A percentile compares a stretch with the other conserved stretches of the same genome.
Evolutionary conservation across 1,284 basidiomycete genomes (phyloP).

Genomic region (Ustilago sp.): DNA sequence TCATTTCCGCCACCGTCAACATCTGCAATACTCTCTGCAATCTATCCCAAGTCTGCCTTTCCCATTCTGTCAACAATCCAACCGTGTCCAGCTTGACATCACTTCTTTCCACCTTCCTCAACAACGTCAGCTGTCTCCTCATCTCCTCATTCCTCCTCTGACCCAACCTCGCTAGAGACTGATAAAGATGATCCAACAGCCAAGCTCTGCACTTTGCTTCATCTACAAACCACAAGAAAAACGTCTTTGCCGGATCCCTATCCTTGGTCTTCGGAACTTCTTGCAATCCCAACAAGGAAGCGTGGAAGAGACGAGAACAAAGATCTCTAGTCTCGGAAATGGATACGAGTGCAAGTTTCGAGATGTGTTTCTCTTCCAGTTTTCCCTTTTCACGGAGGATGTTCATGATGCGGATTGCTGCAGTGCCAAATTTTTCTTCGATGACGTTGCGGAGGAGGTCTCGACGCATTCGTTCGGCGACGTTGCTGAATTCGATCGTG

Average conservation of each 20-base stretch:
- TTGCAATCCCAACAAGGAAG: conserved; percentile 63
- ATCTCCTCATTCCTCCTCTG: conserved; percentile 61
- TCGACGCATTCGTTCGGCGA: conserved; percentile 79
- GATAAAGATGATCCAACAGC: conserved; percentile 66
- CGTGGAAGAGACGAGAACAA: conserved; percentile 76
- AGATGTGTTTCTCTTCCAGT: conserved; percentile 94
- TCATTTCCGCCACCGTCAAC: conserved; percentile 54
- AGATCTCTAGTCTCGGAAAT: conserved; percentile 86
- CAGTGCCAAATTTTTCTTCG: conserved; percentile 84
- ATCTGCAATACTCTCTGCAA: conserved; percentile 45
- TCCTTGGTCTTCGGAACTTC: conserved; percentile 68
- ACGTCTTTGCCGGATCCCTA: conserved; percentile 63
- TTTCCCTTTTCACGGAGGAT: conserved; percentile 89
- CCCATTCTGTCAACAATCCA: conserved; percentile 56
- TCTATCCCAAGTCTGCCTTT: conserved; percentile 47
- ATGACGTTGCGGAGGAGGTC: conserved; percentile 83
- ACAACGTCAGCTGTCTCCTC: conserved; percentile 45
- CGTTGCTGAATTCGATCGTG: conserved; percentile 83
- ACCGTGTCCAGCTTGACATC: conserved; percentile 62
- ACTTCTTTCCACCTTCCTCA: conserved; percentile 62
- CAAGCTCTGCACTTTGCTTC: conserved; percentile 60
- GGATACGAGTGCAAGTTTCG: conserved; percentile 91
- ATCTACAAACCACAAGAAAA: conserved; percentile 69
- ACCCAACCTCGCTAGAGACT: conserved; percentile 53
- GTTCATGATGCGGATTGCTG: conserved; percentile 85